Evolutionary conservation across 2,329 filamentous ascomycete genomes (phyloP).

Genomic region (Penicillium sp.): DNA sequence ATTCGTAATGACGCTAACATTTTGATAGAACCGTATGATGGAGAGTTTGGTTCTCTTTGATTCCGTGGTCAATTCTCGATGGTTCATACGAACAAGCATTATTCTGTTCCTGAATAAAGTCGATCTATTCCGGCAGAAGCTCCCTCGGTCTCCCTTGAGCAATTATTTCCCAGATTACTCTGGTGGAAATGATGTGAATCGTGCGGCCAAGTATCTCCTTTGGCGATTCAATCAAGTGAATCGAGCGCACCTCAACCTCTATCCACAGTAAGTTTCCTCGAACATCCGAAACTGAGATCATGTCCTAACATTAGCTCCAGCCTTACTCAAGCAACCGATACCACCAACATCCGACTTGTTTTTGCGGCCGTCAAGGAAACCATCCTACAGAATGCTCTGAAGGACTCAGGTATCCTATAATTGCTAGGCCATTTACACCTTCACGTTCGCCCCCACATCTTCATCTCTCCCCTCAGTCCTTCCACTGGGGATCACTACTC

Average conservation of each 20-base stretch:
- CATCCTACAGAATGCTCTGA: constrained; percentile 95
- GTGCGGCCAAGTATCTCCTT: constrained; percentile 93
- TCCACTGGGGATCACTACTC: not conserved
- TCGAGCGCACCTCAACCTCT: constrained; percentile 89
- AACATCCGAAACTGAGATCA: not conserved
- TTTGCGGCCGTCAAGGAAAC: constrained; percentile 99
- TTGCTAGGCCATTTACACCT: not conserved
- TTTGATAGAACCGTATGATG: constrained; percentile 92
- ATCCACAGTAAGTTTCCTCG: constrained; percentile 77
- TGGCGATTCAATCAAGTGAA: constrained; percentile 99
- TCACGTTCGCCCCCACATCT: not conserved
- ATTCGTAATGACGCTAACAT: constrained; percentile 8
- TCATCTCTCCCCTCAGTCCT: not conserved
- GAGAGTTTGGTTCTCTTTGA: constrained; percentile 95
- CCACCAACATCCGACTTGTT: constrained; percentile 94
- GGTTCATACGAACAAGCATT: constrained; percentile 99
- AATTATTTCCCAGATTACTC: constrained; percentile 99
- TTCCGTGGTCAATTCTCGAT: constrained; percentile 96
- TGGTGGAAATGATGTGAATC: constrained; percentile 95
- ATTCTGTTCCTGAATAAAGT: constrained; percentile 99
- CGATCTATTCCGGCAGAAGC: constrained; percentile 94
- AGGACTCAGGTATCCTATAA: constrained; percentile 88
- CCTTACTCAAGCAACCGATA: constrained; percentile 97
- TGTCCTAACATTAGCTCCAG: constrained; percentile 48
- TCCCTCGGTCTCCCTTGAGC: constrained; percentile 81